Percentiles rank a stretch among this genome's conserved stretches.
Evolutionary conservation across 352 stramenopile species (phyloP).

Genomic region (Chrysophaeum taylorii): DNA sequence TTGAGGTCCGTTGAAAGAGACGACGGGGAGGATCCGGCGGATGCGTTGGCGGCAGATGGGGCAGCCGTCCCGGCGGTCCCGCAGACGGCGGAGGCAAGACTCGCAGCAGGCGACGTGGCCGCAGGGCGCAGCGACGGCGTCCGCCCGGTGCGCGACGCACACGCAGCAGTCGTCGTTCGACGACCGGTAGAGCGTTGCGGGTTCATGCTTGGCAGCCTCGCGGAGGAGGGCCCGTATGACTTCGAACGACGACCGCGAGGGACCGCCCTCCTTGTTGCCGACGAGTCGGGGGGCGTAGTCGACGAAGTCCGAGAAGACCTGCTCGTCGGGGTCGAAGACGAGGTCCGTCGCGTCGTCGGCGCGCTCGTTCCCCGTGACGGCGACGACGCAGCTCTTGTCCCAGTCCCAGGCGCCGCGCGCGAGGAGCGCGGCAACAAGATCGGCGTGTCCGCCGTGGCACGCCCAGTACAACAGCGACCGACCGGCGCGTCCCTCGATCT

Average conservation of each 20-base stretch:
- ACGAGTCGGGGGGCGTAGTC: neutral
- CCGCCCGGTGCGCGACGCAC: neutral
- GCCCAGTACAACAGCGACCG: constrained; percentile 1
- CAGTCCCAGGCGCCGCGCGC: neutral
- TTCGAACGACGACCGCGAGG: neutral
- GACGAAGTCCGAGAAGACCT: neutral
- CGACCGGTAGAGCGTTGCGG: neutral
- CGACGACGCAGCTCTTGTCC: neutral
- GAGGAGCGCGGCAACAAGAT: neutral
- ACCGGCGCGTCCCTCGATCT: neutral
- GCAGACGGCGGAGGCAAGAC: neutral
- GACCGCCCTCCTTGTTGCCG: neutral
- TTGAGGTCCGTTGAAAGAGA: too few species aligned
- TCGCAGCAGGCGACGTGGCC: constrained; percentile 1
- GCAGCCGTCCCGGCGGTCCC: neutral
- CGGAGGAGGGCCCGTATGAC: neutral
- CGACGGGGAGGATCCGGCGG: too few species aligned
- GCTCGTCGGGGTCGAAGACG: neutral
- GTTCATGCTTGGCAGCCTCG: neutral
- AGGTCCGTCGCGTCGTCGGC: neutral
- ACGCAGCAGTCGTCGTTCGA: neutral
- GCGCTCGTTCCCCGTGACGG: neutral
- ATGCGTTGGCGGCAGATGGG: neutral
- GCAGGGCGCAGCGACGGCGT: neutral
- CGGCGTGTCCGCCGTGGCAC: neutral